These are phyloP conservation scores for Debaryomyces nepalensis DNA, from an alignment of 1,139 yeast species.

Conservation along the genomic window DNA sequence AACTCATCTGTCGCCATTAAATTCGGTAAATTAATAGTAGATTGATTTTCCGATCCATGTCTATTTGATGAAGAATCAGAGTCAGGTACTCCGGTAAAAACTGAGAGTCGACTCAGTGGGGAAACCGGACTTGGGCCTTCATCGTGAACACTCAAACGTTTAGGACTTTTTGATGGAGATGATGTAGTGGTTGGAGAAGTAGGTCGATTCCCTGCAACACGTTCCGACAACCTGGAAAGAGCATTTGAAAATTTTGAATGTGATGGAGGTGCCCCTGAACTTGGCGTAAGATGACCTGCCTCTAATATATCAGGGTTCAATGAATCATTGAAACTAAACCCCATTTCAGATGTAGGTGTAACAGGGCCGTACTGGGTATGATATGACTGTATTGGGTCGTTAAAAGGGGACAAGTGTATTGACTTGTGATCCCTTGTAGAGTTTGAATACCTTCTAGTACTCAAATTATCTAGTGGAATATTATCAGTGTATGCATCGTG, in stretches of 20 bases:
- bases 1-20: slow-evolving; percentile 7
- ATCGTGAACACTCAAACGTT: not conserved
- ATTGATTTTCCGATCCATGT: not conserved
- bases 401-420: slow-evolving; percentile 11
- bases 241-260: slow-evolving; percentile 34
- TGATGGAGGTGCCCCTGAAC: slow-evolving; percentile 17
- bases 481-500: slow-evolving; percentile 23
- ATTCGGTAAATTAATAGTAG: slow-evolving; percentile 3
- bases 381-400: slow-evolving; percentile 6
- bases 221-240: slow-evolving; percentile 43
- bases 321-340: not conserved
- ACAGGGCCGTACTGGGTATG: not conserved
- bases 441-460: not conserved
- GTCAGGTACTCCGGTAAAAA: not conserved
- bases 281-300: slow-evolving; percentile 17
- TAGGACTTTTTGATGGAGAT: slow-evolving; percentile 5
- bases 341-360: not conserved
- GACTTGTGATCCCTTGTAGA: not conserved
- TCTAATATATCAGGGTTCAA: slow-evolving; percentile 17
- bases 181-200: slow-evolving; percentile 18
- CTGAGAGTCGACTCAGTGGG: not conserved
- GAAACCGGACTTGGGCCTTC: slow-evolving; percentile 1
- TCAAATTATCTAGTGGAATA: slow-evolving; percentile 26
- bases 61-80: slow-evolving; percentile 1
- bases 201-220: slow-evolving; percentile 45